Evolutionary conservation across 2,329 filamentous ascomycete genomes (phyloP), one percentile per base, ranked within the genome.

Genomic region (Penicillium rolfsii): DNA sequence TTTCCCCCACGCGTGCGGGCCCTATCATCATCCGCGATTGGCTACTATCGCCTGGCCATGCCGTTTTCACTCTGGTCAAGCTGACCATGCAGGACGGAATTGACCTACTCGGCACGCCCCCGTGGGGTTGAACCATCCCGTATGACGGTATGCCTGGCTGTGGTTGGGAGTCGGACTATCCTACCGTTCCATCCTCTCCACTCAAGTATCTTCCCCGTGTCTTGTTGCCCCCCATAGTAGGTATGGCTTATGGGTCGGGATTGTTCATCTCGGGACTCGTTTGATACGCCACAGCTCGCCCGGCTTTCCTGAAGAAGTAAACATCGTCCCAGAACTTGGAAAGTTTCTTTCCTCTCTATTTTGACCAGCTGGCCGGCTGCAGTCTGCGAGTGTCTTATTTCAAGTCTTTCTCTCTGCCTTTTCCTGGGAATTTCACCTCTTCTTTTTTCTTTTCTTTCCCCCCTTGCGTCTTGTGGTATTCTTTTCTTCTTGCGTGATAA

Each of bases 381-480:
- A 19, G 33, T 38, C 11, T 38, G 28, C 5, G n/a, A 16, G 50
- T 12, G 24, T 40, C n/a, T 24, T 52, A 38, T 40, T 52, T 38
- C 33, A 26, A 40, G 16, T 35, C 48, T 30, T 11, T 36, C n/a
- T 2, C 14, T 35, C 49, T 40, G 5, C 33, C 14, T 11, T 38
- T 16, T 8, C n/a, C 12, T 8, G 2, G 28, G 26, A 16, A n/a
- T 55, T 46, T 30, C n/a, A 24, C n/a, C 19, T 40, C 16, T 50
- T 45, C 4, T 36, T 58, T 5, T 5, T 26, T 14, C 2, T 22
- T 19, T 5, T 5, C 19, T 14, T 2, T 22, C 16, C 33, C 36
- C 59, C 59, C 59, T 57, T 57, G 59, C 59, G 33, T 58, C 49
- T 36, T 26, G 36, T 24, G 59, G 55, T 28, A 61, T 58, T 28